phyloP scores from a whole-genome alignment of 768 basidiomycete species.

The Udeniomyces megalosporus region DNA sequence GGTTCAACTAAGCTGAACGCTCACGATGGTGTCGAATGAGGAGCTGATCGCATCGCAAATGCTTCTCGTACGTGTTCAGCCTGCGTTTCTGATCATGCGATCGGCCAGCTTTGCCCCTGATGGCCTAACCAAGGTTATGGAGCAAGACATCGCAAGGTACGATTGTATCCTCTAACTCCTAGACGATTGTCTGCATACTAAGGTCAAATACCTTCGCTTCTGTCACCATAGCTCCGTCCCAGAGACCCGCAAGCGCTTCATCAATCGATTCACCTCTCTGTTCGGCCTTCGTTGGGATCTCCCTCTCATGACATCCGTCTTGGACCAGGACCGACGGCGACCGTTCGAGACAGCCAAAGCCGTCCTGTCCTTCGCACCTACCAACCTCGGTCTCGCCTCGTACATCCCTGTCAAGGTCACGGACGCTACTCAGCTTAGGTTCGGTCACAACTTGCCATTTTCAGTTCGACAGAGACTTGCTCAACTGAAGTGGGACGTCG shows the following conservation, averaged over 20 bases:
- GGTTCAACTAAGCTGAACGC: conserved; percentile 31
- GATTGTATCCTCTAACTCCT: background rate
- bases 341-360: conserved; percentile 57
- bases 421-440: conserved; percentile 37
- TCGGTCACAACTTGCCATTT: conserved; percentile 38
- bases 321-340: conserved; percentile 44
- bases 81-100: conserved; percentile 40
- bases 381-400: conserved; percentile 51
- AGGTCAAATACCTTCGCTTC: background rate
- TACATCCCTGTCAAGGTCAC: conserved; percentile 43
- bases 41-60: conserved; percentile 20
- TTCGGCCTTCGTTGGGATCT: conserved; percentile 57
- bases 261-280: conserved; percentile 42
- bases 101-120: conserved; percentile 37
- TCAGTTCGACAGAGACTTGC: conserved; percentile 50
- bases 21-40: background rate
- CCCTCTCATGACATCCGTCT: conserved; percentile 43
- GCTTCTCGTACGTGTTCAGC: conserved; percentile 47
- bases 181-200: background rate
- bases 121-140: no score
- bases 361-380: conserved; percentile 55
- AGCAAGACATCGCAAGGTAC: no score
- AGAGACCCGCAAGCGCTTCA: conserved; percentile 37
- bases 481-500: conserved; percentile 54
- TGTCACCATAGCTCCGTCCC: conserved; percentile 36